Base-by-base conservation (phyloP, 257 asterid species). In the Jacaranda mimosifolia region DNA sequence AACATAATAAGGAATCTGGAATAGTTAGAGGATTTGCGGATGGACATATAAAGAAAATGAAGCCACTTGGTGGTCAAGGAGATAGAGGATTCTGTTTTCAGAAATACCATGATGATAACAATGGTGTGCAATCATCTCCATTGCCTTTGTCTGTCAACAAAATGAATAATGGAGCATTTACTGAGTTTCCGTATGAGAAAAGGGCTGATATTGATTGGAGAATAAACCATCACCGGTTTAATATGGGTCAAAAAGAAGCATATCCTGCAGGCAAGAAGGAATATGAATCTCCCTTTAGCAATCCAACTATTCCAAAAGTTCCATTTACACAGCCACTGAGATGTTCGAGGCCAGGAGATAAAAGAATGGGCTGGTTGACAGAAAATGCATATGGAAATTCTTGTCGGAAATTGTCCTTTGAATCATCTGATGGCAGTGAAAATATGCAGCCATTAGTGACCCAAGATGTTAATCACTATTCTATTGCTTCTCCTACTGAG, bases 251-350 rank as follows among this genome's bases (percentile, higher is more conserved):
- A 36, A 76, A 66, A 49, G 83, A 35, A 62, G 72, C 35, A 7
- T 56, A 51, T 66, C 38, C 56, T 11, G 3, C 39, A 13, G 4
- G 38, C 12, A 75, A 46, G 55, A 75, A 68, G 48, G 51, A 63
- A 4, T 57, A 74, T 57, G 64, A 55, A 63, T 72, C 82, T 68
- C 77, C 83, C 35, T 63, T 68, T 58, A 45, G 68, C 53, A 72
- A 55, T 70, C 70, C 72, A 56, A 77, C 43, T 68, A 77, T 69
- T 66, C 87, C 90, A 1, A 74, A 51, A 70, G 85, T 52, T 38
- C 87, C 90, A 13, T 77, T 83, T 62, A 89, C 97, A 3, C 96
- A 91, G 63, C 96, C 96, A 1, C 76, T 85, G 78, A 78, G 74
- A 64, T 36, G 45, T 32, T 15, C 56, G 17, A 9, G 77, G 49